phyloP scores from a whole-genome alignment of 1,139 yeast genomes.

The Hemisphaericaspora subhashii region DNA sequence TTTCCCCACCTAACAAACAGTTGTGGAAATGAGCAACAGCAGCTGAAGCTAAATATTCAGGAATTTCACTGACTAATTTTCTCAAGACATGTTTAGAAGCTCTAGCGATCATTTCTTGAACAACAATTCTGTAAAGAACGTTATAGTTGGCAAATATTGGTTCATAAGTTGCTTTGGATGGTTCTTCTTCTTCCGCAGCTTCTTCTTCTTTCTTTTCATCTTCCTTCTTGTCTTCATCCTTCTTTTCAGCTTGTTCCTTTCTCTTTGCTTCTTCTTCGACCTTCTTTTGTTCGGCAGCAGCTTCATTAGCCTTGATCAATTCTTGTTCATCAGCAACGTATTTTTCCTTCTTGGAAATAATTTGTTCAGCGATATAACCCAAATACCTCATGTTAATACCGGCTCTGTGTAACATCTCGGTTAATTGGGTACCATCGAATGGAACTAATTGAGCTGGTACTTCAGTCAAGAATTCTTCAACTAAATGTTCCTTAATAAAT shows the following conservation, averaged over 20 bases:
- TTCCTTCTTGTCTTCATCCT: slow-evolving; percentile 25
- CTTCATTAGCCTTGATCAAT: slow-evolving; percentile 23
- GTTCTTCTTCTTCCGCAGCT: slow-evolving; percentile 28
- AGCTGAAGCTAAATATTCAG: slow-evolving; percentile 55
- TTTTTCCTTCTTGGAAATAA: slow-evolving; percentile 26
- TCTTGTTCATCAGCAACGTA: slow-evolving; percentile 22
- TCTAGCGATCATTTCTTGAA: slow-evolving; percentile 77
- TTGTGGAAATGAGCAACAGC: slow-evolving; percentile 74
- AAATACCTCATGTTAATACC: slow-evolving; percentile 92
- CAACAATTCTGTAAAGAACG: slow-evolving; percentile 49
- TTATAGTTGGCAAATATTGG: slow-evolving; percentile 44
- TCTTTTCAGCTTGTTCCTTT: slow-evolving; percentile 20
- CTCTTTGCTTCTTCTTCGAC: slow-evolving; percentile 25
- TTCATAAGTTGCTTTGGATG: slow-evolving; percentile 42
- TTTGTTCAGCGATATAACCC: slow-evolving; percentile 56
- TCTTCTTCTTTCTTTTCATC: slow-evolving; percentile 31
- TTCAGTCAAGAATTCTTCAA: slow-evolving; percentile 64
- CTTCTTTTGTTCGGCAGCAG: slow-evolving; percentile 28
- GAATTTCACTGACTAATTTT: slow-evolving; percentile 43
- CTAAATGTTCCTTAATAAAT: slow-evolving; percentile 56
- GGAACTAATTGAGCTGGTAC: slow-evolving; percentile 62
- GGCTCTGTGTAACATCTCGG: slow-evolving; percentile 64
- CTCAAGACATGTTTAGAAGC: slow-evolving; percentile 75
- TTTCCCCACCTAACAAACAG: slow-evolving; percentile 57
- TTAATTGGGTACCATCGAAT: slow-evolving; percentile 76